Base-by-base conservation (phyloP, 441 rosid species). In the Populus hybrid region DNA sequence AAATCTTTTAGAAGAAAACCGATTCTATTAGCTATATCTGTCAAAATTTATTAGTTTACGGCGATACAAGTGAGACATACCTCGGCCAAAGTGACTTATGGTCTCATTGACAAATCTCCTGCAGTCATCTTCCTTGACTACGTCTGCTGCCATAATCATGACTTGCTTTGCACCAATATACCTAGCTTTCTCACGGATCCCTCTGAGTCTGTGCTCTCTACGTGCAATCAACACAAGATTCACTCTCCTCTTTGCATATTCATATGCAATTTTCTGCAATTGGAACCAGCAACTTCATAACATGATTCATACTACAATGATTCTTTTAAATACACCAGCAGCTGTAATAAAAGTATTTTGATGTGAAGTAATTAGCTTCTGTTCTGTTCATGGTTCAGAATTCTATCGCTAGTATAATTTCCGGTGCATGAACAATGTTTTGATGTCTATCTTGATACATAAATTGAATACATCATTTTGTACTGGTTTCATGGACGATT, bases 181-280 rank as follows among this genome's bases (percentile, higher is more conserved):
- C 77, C 84, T 87, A 7, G 99, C 96, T 63, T 86, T 92, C 80
- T 86, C 89, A 68, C 94, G 85, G 69, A 95, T 92, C 24, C 87
- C 87, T 76, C 82, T 83, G 3, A 93, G 86, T 59, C 98, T 82
- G 45, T 88, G 71, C 78, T 89, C 99, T 86, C 99, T 88, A 63
- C 98, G 78, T 0, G 99, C 97, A 70, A 93, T 90, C 80, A 92
- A 74, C 67, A 91, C 98, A 45, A 93, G 90, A 76, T 88, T 91
- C 0, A 90, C 95, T 79, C 87, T 72, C 80, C 90, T 88, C 87
- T 87, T 93, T 18, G 96, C 98, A 79, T 93, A 92, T 76, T 92
- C 94, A 74, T 95, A 93, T 4, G 97, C 97, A 76, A 93, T 93
- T 92, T 93, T 96, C 99, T 92, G 92, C 74, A 64, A 38, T 69